Evolutionary conservation across 2,329 filamentous ascomycete genomes (phyloP), one percentile per base, ranked within the genome.

Genomic region (Alternaria dauci): DNA sequence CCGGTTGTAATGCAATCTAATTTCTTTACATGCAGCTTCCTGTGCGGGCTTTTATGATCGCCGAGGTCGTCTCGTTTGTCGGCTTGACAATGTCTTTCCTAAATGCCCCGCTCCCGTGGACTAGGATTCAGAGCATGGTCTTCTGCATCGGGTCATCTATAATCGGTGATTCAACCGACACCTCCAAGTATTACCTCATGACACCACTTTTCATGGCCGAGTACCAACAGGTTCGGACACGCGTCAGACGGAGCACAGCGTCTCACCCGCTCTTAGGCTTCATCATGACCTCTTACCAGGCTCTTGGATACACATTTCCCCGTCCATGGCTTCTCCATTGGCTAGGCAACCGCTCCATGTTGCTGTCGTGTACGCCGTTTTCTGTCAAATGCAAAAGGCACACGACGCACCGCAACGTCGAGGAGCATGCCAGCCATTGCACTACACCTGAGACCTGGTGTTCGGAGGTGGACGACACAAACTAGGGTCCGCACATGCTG

Each of bases 321-420:
- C 52, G 44, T 43, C 55, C 43, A 28, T 23, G 23, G 64, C 52
- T 55, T 62, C 58, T 58, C 53, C 18, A 65, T 70, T 69, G 69
- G 71, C 50, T 52, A 56, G 42, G 58, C 52, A 52, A 48, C 52
- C 55, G 65, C 55, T 57, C 18, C 34, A 48, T 52, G 28, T 53
- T 58, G 41, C 70, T 71, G 71, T 65, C 60, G 75, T 76, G 73
- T 66, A 62, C 75, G 68, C 74, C 74, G 76, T 78, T 78, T 77
- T 69, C 71, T 75, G 76, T 78, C 75, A 76, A 42, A 55, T 67
- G 54, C 47, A 41, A 59, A 62, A 25, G 58, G 67, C 59, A 62
- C 52, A 46, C 62, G 53, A 66, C 23, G 68, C 58, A 70, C 63
- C 54, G 68, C 65, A 60, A 66, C 52, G 34, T 51, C 55, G 53